Base-by-base conservation (phyloP, 768 basidiomycete species). In the Termitomyces sp. region DNA sequence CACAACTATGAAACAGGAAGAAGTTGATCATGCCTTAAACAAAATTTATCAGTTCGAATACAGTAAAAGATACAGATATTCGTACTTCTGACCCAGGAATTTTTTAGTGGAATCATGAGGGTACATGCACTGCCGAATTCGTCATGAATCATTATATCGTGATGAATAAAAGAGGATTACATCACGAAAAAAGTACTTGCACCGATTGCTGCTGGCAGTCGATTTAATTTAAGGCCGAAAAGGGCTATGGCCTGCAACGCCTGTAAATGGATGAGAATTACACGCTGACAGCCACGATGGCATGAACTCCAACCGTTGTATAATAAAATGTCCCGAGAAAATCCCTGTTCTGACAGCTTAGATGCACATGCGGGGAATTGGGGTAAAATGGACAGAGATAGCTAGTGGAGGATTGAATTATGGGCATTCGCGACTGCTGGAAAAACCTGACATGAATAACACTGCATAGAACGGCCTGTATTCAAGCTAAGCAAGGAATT, bases 1-100 rank as follows among this genome's bases (percentile, higher is more conserved):
- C 65, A 74, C 77, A 93, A 4, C 73, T 77, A 59, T 93, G 88
- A 68, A 89, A 95, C n/a, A 90, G 65, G 53, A 87, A 69, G 64
- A 90, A 88, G 72, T 87, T 84, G 64, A 89, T 78, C 69, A 85
- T 75, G 65, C 79, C 84, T 52, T 86, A 55, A 61, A 47, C 16
- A 6, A 53, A 29, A 46, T 16, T 48, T 22, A 20, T 50, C 26
- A 46, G 41, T 20, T 55, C 42, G n/a, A 42, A 3, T 16, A 13
- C 22, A 24, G 18, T 32, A 44, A 18, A 55, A 31, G 46, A 29
- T 9, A 10, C 18, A 29, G 16, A 50, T 4, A 39, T 20, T 60
- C 76, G 56, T 76, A 72, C 71, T 70, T 62, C 77, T 67, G 42
- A 61, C 60, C 74, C 72, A 74, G 20, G 65, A 66, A 16, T 58